phyloP scores from a whole-genome alignment of 1,139 yeast species.

The Yamadazyma aaseri region DNA sequence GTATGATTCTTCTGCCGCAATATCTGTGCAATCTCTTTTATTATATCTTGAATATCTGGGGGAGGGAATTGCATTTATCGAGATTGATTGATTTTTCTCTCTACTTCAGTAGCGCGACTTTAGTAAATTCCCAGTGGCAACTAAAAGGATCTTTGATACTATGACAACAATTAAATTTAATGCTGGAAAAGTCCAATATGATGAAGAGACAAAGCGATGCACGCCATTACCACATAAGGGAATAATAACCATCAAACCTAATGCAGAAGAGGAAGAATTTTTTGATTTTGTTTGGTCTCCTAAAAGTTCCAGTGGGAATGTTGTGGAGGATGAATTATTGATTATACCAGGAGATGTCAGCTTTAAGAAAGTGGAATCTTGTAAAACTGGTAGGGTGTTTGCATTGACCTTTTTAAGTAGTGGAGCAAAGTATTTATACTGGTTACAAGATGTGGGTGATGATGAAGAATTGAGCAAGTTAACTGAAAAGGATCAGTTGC shows the following conservation, averaged over 20 bases:
- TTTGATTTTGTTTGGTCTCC: conserved; percentile 46
- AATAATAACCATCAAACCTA: conserved; percentile 60
- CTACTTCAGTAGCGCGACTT: not conserved
- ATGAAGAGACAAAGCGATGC: conserved; percentile 67
- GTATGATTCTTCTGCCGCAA: conserved; percentile 57
- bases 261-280: conserved; percentile 52
- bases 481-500: conserved; percentile 59
- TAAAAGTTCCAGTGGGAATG: conserved; percentile 31
- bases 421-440: conserved; percentile 80
- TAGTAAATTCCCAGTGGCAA: conserved; percentile 2
- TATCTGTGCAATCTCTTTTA: conserved; percentile 54
- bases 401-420: conserved; percentile 80
- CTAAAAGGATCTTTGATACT: not conserved
- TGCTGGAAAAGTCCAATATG: conserved; percentile 82
- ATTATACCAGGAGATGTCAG: conserved; percentile 92
- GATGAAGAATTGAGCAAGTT: conserved; percentile 60
- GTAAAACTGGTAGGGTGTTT: conserved; percentile 82
- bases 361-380: conserved; percentile 71
- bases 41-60: conserved; percentile 46
- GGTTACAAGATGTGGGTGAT: conserved; percentile 86
- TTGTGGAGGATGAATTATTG: conserved; percentile 66
- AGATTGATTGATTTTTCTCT: not conserved
- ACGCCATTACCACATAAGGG: conserved; percentile 82
- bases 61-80: conserved; percentile 59
- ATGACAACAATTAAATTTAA: conserved; percentile 51